Percentiles rank a stretch among this genome's conserved stretches.
These are phyloP conservation scores for Globisporangium echinulatum DNA, from an alignment of 352 stramenopile species.

Conservation along the genomic window DNA sequence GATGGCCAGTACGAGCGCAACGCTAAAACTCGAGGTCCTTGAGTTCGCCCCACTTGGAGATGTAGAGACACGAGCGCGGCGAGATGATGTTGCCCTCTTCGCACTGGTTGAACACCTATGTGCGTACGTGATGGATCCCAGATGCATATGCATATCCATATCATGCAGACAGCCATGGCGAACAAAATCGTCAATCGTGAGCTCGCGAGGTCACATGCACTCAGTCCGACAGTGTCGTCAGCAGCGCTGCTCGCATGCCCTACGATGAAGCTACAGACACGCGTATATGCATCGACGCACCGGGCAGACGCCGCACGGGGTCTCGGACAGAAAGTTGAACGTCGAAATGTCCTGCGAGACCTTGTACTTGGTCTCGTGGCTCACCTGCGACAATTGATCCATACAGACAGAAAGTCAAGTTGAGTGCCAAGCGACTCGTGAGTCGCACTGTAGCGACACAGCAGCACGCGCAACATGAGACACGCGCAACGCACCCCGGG, in stretches of 20 bases:
- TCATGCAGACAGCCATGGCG: too few relatives aligned
- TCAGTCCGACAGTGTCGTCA: too few relatives aligned
- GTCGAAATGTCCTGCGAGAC: conserved; percentile 81
- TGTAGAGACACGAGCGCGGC: conserved; percentile 87
- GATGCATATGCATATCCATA: too few relatives aligned
- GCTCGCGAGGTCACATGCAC: too few relatives aligned
- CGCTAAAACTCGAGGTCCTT: conserved; percentile 80
- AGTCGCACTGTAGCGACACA: too few relatives aligned
- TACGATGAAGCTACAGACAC: too few relatives aligned
- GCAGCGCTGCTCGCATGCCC: too few relatives aligned
- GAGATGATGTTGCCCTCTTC: conserved; percentile 89
- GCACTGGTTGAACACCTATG: conserved; percentile 86
- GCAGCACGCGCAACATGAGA: conserved; percentile 2
- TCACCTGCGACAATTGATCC: conserved; percentile 25
- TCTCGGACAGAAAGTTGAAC: conserved; percentile 87
- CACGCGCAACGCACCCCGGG: conserved; percentile 43
- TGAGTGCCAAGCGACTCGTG: neutral
- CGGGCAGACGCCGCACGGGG: conserved; percentile 85
- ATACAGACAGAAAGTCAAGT: neutral
- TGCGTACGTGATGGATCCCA: neutral
- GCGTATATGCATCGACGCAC: conserved; percentile 22
- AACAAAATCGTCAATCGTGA: too few relatives aligned
- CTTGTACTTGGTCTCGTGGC: conserved; percentile 85
- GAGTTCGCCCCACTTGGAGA: conserved; percentile 88
- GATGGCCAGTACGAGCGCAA: too few relatives aligned